phyloP scores from a whole-genome alignment of 441 rosid genomes.

The Pelargonium myrrhifolium region DNA sequence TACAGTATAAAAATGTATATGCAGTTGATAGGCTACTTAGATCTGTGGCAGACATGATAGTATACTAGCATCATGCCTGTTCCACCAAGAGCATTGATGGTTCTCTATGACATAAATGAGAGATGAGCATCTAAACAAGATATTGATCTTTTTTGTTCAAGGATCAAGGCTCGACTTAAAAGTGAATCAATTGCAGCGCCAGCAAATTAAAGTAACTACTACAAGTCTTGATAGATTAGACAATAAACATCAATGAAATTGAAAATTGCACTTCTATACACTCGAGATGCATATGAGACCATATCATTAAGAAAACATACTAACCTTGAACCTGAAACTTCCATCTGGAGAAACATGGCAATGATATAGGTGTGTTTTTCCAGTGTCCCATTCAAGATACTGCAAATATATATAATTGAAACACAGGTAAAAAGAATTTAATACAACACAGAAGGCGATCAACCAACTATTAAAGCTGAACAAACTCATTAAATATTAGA shows the following conservation, averaged over 20 bases:
- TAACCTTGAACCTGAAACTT: constrained; percentile 54
- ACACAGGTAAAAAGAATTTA: background rate
- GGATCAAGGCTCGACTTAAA: too few relatives aligned
- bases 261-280: too few relatives aligned
- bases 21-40: constrained; percentile 2
- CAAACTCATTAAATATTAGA: background rate
- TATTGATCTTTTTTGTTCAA: too few relatives aligned
- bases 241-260: too few relatives aligned
- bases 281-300: background rate
- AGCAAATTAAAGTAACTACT: too few relatives aligned
- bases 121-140: too few relatives aligned
- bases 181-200: too few relatives aligned
- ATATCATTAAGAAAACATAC: constrained; percentile 17
- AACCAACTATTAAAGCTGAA: background rate
- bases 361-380: constrained; percentile 38
- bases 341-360: constrained; percentile 45
- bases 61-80: too few relatives aligned
- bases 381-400: constrained; percentile 49
- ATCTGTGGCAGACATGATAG: background rate
- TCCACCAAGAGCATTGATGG: too few relatives aligned
- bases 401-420: constrained; percentile 19
- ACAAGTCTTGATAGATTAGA: too few relatives aligned
- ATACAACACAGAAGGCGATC: background rate
- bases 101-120: too few relatives aligned
- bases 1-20: background rate